Percentiles rank a stretch among this genome's conserved stretches.
Conservation (phyloP, 2,329 filamentous ascomycete genomes). For the Neonectria magnoliae region DNA sequence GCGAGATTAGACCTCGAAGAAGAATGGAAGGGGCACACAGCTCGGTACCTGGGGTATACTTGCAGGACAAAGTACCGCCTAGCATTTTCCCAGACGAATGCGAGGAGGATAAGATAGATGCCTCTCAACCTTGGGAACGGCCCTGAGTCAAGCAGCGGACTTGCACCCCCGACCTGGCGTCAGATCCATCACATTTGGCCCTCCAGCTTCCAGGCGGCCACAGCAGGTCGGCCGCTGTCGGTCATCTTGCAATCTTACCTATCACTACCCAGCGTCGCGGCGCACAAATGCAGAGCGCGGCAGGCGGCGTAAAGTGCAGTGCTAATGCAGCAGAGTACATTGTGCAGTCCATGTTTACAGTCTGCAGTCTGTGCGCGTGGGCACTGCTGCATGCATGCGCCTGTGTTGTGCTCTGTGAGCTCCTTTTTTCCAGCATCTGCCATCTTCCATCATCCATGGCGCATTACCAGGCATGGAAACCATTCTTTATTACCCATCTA, state of each 20-base stretch:
- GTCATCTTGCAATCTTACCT: background rate
- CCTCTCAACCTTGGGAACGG: background rate
- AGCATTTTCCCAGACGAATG: background rate
- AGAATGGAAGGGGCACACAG: conserved; percentile 3
- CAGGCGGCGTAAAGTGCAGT: conserved; percentile 3
- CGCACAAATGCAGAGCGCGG: background rate
- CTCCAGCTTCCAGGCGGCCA: background rate
- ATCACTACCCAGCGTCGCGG: conserved; percentile 4
- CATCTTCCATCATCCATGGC: conserved; percentile 9
- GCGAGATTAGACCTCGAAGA: conserved; percentile 35
- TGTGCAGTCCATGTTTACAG: background rate
- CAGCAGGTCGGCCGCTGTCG: background rate
- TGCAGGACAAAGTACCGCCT: background rate
- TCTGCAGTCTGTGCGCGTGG: too few species aligned
- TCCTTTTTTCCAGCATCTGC: background rate
- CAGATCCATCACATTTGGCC: conserved; percentile 7
- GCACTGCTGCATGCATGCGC: conserved; percentile 29
- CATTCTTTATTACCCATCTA: conserved; percentile 5
- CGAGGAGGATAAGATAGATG: too few species aligned
- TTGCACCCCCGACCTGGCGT: conserved; percentile 4
- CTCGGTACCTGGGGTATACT: background rate
- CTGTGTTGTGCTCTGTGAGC: conserved; percentile 20
- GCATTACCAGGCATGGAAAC: background rate
- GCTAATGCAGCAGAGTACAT: conserved; percentile 9
- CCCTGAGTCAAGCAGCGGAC: conserved; percentile 8